Evolutionary conservation across 2,329 filamentous ascomycete species (phyloP).

Genomic region (Penicillium olsonii): DNA sequence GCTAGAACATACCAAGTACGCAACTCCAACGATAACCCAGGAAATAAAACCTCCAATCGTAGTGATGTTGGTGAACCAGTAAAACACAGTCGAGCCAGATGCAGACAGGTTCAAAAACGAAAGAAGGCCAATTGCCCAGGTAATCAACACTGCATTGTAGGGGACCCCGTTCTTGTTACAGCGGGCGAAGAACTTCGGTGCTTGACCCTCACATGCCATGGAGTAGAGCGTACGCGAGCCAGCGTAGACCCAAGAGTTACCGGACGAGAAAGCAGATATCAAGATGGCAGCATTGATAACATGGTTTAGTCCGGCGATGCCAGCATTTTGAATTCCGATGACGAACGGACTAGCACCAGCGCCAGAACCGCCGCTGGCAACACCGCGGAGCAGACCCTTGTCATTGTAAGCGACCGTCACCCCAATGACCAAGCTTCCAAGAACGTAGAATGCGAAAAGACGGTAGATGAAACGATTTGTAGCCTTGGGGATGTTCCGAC

Average conservation of each 20-base stretch:
- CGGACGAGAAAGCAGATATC: conserved; percentile 68
- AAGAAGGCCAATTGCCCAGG: conserved; percentile 41
- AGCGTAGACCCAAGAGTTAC: conserved; percentile 64
- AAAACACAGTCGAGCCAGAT: conserved; percentile 40
- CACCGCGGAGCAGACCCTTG: conserved; percentile 49
- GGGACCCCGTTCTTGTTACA: conserved; percentile 55
- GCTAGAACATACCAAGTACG: conserved; percentile 44
- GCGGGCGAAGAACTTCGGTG: conserved; percentile 42
- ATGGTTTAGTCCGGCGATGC: conserved; percentile 65
- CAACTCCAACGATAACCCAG: conserved; percentile 45
- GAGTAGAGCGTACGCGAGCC: conserved; percentile 53
- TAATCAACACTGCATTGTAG: conserved; percentile 48
- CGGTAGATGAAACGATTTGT: conserved; percentile 56
- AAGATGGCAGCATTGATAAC: conserved; percentile 76
- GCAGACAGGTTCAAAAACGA: conserved; percentile 38
- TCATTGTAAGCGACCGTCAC: conserved; percentile 61
- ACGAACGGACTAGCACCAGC: conserved; percentile 60
- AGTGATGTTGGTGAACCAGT: conserved; percentile 45
- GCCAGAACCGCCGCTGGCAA: conserved; percentile 35
- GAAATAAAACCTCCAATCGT: conserved; percentile 42
- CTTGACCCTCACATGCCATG: conserved; percentile 46
- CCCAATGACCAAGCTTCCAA: conserved; percentile 58
- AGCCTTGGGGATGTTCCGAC: conserved; percentile 55
- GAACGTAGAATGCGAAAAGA: conserved; percentile 58
- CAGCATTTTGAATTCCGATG: conserved; percentile 68